phyloP scores from a whole-genome alignment of 2,329 filamentous ascomycete species.

The Ophiostoma sp. region DNA sequence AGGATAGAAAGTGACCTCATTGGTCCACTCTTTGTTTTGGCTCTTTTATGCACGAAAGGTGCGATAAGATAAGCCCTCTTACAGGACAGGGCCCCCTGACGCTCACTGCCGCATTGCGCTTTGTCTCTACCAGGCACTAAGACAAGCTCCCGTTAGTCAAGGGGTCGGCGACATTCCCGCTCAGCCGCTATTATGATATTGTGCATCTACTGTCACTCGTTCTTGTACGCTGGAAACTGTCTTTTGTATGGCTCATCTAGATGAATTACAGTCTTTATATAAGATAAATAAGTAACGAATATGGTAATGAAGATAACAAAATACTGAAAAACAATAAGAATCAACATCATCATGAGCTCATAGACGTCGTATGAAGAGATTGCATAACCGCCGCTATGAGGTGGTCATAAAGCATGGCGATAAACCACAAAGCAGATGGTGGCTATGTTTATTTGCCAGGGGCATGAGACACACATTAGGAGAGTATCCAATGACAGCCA shows the following conservation, averaged over 20 bases:
- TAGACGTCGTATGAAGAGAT: not conserved
- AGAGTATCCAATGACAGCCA: not conserved
- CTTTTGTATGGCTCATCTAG: not conserved
- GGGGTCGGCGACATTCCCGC: no score
- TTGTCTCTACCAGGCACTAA: no score
- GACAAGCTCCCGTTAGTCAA: no score
- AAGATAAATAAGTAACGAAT: no score
- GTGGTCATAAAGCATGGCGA: not conserved
- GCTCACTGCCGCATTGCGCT: no score
- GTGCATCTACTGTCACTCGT: not conserved
- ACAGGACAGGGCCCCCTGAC: no score
- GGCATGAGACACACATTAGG: no score
- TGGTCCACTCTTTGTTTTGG: slow-evolving; percentile 6
- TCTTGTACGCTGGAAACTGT: not conserved
- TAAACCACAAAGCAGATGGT: not conserved
- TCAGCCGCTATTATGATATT: not conserved
- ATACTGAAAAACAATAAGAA: not conserved
- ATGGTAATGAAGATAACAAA: not conserved
- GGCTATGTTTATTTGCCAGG: no score
- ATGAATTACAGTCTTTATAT: not conserved
- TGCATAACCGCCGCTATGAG: not conserved
- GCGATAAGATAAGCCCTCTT: slow-evolving; percentile 1
- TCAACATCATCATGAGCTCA: slow-evolving; percentile 1
- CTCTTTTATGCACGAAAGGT: not conserved
- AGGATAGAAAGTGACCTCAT: slow-evolving; percentile 10